Evolutionary conservation across 1,284 basidiomycete species (phyloP).

Genomic region (Entoloma clypeatum): DNA sequence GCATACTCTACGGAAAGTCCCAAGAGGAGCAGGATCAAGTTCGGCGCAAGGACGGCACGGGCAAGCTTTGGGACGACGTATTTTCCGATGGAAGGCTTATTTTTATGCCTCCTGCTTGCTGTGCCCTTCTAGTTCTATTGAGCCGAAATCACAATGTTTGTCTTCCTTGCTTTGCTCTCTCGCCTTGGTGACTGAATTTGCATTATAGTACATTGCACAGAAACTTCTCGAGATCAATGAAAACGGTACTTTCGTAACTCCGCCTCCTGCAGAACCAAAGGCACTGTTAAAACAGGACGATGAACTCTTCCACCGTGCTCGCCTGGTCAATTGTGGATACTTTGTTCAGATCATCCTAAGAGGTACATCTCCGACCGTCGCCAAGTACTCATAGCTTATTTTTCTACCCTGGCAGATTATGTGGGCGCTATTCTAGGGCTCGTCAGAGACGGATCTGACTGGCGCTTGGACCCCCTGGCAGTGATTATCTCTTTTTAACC

Average conservation of each 20-base stretch:
- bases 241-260: constrained; percentile 38
- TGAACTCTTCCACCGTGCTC: constrained; percentile 72
- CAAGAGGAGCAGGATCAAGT: constrained; percentile 46
- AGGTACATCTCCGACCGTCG: constrained; percentile 29
- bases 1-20: constrained; percentile 68
- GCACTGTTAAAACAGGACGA: constrained; percentile 53
- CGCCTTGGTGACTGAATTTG: constrained; percentile 1
- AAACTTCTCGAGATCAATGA: constrained; percentile 72
- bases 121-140: constrained; percentile 68
- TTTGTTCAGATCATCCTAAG: constrained; percentile 70
- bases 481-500: constrained; percentile 29
- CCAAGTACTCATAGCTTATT: not conserved
- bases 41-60: constrained; percentile 61
- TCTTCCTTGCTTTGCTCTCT: constrained; percentile 10
- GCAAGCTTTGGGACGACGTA: constrained; percentile 62
- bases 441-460: constrained; percentile 53
- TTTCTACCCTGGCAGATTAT: constrained; percentile 46
- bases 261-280: constrained; percentile 30
- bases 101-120: constrained; percentile 70
- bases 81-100: constrained; percentile 68
- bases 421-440: constrained; percentile 68
- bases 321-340: constrained; percentile 71
- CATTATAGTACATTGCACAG: constrained; percentile 65
- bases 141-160: constrained; percentile 73
- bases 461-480: constrained; percentile 62